Base-by-base conservation (phyloP, 1,139 yeast species). In the Blastobotrys petasosporus region DNA sequence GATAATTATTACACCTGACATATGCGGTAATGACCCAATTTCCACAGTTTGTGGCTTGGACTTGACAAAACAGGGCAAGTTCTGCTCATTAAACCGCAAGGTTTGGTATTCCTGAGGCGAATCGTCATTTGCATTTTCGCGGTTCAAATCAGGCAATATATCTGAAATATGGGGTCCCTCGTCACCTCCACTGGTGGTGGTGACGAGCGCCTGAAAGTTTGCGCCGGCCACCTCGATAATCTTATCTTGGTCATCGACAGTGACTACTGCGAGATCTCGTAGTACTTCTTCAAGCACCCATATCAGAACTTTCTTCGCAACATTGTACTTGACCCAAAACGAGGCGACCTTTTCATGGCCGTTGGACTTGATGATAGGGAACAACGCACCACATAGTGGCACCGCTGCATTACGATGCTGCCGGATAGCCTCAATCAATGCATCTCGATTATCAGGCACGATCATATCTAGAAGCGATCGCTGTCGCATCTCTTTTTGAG, bases 211-310 rank as follows among this genome's bases (percentile, higher is more conserved):
- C 16, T 13, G 36, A 6, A 25, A 25, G 29, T 20, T 32, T 7
- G 17, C 35, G 2, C 41, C 43, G 23, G 40, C 12, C 10, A 41
- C 35, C 15, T 15, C 29, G 25, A 35, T 25, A 9, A 25, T 4
- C 13, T 15, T 32, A 16, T n/a, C 31, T 4, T n/a, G 13, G 6
- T 23, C 38, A 12, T 42, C 41, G 15, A 36, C 11, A 12, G 76
- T 68, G 8, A 85, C 66, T 57, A 82, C 86, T 51, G 85, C 76
- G 4, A 85, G 82, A 63, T 85, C 94, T 62, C 94, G 83, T 1
- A 86, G 85, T 31, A 86, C 85, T 60, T 86, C 94, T 57, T 88
- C 95, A 61, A 90, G 81, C 69, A 86, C 87, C 69, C 94, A 82
- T 39, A 87, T 83, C 45, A 88, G 75, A 50, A 85, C 67, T 44